phyloP scores from a whole-genome alignment of 345 rosid species.

The Citrus glauca region DNA sequence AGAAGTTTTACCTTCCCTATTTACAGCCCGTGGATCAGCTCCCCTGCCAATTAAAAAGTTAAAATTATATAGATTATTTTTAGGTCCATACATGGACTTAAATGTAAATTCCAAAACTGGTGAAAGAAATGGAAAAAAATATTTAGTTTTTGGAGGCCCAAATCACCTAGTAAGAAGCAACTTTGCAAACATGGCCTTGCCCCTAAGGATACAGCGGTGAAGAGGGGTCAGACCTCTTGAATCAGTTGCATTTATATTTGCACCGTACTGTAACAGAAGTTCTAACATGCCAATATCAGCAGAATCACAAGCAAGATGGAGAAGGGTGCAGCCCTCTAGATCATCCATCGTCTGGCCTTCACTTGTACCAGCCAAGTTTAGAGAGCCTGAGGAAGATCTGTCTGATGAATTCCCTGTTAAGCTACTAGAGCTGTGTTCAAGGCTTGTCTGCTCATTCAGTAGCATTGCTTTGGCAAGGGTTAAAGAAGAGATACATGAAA shows the following conservation, averaged over 20 bases:
- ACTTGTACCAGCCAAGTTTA: constrained; percentile 40
- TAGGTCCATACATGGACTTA: background rate
- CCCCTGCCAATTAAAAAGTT: constrained; percentile 60
- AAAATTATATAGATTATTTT: background rate
- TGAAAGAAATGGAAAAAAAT: background rate
- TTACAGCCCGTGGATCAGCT: constrained; percentile 64
- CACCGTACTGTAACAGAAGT: constrained; percentile 92
- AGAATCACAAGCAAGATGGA: constrained; percentile 96
- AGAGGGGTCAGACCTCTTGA: constrained; percentile 81
- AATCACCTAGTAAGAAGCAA: constrained; percentile 80
- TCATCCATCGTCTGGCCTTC: constrained; percentile 49
- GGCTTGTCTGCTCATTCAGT: constrained; percentile 63
- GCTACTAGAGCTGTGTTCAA: constrained; percentile 49
- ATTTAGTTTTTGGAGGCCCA: background rate
- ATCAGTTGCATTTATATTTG: constrained; percentile 71
- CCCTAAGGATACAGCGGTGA: constrained; percentile 65
- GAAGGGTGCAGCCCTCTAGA: constrained; percentile 73
- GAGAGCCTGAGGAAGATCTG: constrained; percentile 62
- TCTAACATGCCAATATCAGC: constrained; percentile 96
- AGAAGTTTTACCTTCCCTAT: constrained; percentile 59
- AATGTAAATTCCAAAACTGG: background rate
- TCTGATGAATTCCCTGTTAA: constrained; percentile 60
- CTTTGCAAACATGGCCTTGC: constrained; percentile 62
- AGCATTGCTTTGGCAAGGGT: constrained; percentile 86
- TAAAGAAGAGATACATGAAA: constrained; percentile 57